phyloP scores from a whole-genome alignment of 2,329 filamentous ascomycete genomes.

The Arthrobotrys musiformis region DNA sequence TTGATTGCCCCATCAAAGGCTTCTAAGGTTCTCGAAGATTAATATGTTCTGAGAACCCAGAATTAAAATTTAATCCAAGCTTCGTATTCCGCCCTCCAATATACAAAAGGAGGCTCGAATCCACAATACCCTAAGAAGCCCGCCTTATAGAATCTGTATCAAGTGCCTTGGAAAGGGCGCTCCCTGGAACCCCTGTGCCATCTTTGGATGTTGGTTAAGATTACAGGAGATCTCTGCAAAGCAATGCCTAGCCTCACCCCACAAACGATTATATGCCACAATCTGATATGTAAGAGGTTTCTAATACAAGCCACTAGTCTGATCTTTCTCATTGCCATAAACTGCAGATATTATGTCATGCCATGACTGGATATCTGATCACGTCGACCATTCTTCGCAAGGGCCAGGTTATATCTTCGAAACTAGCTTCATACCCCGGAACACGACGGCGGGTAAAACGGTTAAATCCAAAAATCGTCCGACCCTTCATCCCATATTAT shows the following conservation, averaged over 20 bases:
- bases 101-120: conserved; percentile 12
- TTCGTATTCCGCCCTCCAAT: neutral
- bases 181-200: neutral
- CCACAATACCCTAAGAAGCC: neutral
- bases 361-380: conserved; percentile 2
- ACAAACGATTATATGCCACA: neutral
- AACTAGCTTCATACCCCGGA: conserved; percentile 9
- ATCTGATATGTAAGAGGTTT: neutral
- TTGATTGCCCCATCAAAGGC: neutral
- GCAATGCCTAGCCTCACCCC: neutral
- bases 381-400: neutral
- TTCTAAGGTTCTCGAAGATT: neutral
- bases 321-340: neutral
- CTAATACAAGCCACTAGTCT: neutral
- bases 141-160: neutral
- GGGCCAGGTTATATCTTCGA: conserved; percentile 22
- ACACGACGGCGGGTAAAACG: conserved; percentile 23
- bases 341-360: conserved; percentile 1
- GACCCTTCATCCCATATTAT: neutral
- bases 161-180: neutral
- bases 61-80: neutral
- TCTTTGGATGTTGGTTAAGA: neutral
- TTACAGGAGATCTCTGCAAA: neutral
- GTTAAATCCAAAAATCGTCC: conserved; percentile 29
- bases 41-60: neutral